Percentiles rank a stretch among this genome's conserved stretches.
Evolutionary conservation across 768 basidiomycete species (phyloP).

Genomic region (Lentinula sp.): DNA sequence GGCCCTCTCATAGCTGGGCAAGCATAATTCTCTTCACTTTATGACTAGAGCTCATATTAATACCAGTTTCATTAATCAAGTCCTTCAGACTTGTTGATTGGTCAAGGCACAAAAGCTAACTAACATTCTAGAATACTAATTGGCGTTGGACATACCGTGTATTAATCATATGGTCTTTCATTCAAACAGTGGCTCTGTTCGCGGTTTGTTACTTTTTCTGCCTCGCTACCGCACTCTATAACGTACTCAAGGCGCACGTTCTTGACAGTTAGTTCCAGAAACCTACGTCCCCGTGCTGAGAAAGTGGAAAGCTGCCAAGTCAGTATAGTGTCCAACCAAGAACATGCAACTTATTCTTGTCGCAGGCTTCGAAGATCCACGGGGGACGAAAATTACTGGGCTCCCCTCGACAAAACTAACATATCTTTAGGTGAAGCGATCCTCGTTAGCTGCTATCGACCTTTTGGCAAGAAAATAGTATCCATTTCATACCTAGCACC

Average conservation of each 20-base stretch:
- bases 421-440: constrained; percentile 41
- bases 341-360: background rate
- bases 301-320: constrained; percentile 55
- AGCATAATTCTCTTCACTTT: constrained; percentile 15
- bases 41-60: background rate
- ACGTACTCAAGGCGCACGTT: background rate
- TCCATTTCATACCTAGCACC: background rate
- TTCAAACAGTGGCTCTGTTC: constrained; percentile 44
- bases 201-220: constrained; percentile 29
- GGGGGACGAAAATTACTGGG: constrained; percentile 46
- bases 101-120: background rate
- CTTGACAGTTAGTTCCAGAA: constrained; percentile 57
- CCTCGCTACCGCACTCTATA: too few species aligned
- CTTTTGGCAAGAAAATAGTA: constrained; percentile 51
- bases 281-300: constrained; percentile 61
- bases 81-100: constrained; percentile 14
- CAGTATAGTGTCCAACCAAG: constrained; percentile 6
- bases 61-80: constrained; percentile 64
- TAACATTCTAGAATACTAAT: constrained; percentile 34
- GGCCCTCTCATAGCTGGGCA: constrained; percentile 59
- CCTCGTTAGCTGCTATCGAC: constrained; percentile 54
- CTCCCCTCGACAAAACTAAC: constrained; percentile 51
- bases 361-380: constrained; percentile 49
- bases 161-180: constrained; percentile 62
- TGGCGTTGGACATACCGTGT: constrained; percentile 82